These are phyloP conservation scores for Saturnispora ahearnii DNA, from an alignment of 805 yeast genomes.

Conservation along the genomic window DNA sequence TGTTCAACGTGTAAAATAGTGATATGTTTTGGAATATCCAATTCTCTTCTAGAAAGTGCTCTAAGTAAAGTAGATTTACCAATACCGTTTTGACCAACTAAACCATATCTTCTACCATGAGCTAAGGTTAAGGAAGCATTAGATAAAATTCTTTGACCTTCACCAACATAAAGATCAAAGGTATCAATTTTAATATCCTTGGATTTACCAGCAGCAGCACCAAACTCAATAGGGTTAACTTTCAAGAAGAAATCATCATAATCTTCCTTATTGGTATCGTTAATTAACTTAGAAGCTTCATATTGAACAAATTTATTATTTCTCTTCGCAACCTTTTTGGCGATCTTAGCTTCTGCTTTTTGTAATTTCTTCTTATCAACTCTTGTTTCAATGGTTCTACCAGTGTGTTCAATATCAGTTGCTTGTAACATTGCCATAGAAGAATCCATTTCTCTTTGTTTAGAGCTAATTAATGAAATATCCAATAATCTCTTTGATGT, in stretches of 20 bases:
- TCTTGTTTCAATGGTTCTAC: conserved; percentile 83
- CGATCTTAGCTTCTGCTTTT: conserved; percentile 95
- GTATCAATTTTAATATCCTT: conserved; percentile 91
- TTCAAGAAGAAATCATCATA: conserved; percentile 93
- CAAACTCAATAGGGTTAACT: conserved; percentile 90
- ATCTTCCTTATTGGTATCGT: conserved; percentile 55
- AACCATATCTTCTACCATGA: conserved; percentile 91
- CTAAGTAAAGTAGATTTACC: conserved; percentile 93
- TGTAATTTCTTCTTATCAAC: conserved; percentile 95
- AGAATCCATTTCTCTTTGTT: conserved; percentile 65
- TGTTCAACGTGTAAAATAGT: conserved; percentile 96
- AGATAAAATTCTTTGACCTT: conserved; percentile 84
- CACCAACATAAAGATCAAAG: conserved; percentile 92
- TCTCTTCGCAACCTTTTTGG: conserved; percentile 91
- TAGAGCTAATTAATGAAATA: conserved; percentile 60
- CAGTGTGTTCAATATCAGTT: conserved; percentile 83
- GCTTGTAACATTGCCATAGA: conserved; percentile 73
- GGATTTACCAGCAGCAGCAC: conserved; percentile 88
- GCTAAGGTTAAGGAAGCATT: conserved; percentile 83
- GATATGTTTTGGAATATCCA: conserved; percentile 89
- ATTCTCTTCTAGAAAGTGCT: conserved; percentile 89
- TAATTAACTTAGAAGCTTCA: conserved; percentile 87
- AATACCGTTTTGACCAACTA: conserved; percentile 98
- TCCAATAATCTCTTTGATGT: conserved; percentile 80
- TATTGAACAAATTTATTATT: conserved; percentile 72